These are phyloP conservation scores for Hyaloperonospora arabidopsidis DNA, from an alignment of 352 stramenopile species.

Conservation along the genomic window DNA sequence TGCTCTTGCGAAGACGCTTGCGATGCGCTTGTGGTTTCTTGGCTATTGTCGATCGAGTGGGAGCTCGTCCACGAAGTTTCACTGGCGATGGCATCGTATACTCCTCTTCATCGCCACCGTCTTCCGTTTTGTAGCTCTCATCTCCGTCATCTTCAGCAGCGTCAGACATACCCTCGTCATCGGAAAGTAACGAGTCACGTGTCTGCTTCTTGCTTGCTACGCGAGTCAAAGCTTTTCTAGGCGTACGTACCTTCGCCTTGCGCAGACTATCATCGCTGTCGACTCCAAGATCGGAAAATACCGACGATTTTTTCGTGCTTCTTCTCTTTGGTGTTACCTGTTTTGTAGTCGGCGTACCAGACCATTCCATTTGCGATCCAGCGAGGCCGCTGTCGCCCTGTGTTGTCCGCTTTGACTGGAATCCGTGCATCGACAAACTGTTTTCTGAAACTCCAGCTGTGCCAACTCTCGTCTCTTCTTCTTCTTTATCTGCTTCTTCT, in stretches of 20 bases:
- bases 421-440: constrained; percentile 4
- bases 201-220: constrained; percentile 24
- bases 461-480: constrained; percentile 15
- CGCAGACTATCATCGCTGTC: constrained; percentile 22
- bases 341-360: constrained; percentile 17
- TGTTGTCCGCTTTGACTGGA: constrained; percentile 10
- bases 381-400: constrained; percentile 2
- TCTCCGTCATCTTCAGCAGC: constrained; percentile 47
- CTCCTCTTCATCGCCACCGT: constrained; percentile 43
- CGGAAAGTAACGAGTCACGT: constrained; percentile 29
- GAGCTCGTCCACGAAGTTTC: constrained; percentile 11
- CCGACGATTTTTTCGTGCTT: constrained; percentile 12
- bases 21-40: constrained; percentile 20
- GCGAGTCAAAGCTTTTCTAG: constrained; percentile 20
- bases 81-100: constrained; percentile 15
- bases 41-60: constrained; percentile 12
- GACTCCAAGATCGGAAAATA: constrained; percentile 28
- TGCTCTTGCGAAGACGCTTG: constrained; percentile 40
- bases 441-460: constrained; percentile 1
- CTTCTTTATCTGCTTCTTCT: constrained; percentile 26
- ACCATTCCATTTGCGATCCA: constrained; percentile 17
- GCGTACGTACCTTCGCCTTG: constrained; percentile 18
- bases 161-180: constrained; percentile 33
- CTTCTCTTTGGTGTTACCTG: constrained; percentile 11
- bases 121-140: constrained; percentile 50